phyloP scores from a whole-genome alignment of 306 rosid species.

The Luffa acutangula region DNA sequence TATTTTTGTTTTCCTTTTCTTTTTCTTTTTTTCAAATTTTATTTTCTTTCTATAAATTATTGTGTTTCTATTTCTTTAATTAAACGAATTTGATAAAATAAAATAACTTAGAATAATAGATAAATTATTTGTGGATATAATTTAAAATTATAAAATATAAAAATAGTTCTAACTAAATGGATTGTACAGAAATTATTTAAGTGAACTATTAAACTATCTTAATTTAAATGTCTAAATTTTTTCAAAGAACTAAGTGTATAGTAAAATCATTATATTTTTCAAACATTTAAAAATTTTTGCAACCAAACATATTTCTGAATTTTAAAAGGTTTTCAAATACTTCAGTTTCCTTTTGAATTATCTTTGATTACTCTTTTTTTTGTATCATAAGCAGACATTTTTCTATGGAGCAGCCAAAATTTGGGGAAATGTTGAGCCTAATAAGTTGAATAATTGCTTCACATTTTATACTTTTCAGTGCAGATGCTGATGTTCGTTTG shows the following conservation, averaged over 20 bases:
- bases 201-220: not conserved
- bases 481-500: constrained; percentile 99
- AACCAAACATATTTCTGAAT: not conserved
- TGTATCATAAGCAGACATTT: not conserved
- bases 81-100: not conserved
- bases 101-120: not conserved
- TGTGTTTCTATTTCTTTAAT: not conserved
- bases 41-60: not conserved
- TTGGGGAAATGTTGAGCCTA: not conserved
- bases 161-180: not conserved
- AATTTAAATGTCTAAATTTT: not conserved
- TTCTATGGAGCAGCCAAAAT: not conserved
- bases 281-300: not conserved
- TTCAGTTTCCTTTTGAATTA: not conserved
- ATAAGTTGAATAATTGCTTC: constrained; percentile 43
- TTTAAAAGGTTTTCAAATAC: not conserved
- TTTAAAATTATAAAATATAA: not conserved
- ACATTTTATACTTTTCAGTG: constrained; percentile 78
- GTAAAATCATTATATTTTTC: not conserved
- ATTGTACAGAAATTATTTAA: not conserved
- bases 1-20: no score
- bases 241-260: not conserved
- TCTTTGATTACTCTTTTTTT: not conserved
- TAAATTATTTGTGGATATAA: not conserved
- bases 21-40: not conserved